Percentiles rank a stretch among this genome's conserved stretches.
Conservation (phyloP, 176 grass and related monocot genomes). For the Panicum miliaceum region DNA sequence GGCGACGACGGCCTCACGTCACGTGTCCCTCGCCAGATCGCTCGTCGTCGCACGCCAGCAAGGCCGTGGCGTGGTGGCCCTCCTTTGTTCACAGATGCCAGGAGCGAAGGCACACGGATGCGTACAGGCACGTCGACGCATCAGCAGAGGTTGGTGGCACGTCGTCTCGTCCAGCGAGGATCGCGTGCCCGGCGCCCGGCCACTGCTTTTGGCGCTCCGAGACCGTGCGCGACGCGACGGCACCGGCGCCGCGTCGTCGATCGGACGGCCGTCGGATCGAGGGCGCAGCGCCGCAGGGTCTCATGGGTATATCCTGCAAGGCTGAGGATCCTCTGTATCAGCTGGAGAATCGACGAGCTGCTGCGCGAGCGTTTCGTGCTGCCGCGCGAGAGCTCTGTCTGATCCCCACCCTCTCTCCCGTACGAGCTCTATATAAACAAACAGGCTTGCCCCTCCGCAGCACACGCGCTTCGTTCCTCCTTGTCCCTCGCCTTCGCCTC, state of each 20-base stretch:
- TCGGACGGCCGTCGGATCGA: constrained; percentile 14
- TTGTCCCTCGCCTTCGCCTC: constrained; percentile 7
- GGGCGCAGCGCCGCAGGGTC: neutral
- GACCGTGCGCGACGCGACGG: neutral
- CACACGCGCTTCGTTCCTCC: constrained; percentile 37
- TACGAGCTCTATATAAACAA: constrained; percentile 47
- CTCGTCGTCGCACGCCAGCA: neutral
- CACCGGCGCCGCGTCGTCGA: no score
- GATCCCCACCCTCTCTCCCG: neutral
- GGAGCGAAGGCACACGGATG: no score
- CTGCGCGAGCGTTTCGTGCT: neutral
- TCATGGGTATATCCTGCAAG: neutral
- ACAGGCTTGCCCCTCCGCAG: neutral
- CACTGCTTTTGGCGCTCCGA: neutral
- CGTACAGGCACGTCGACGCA: constrained; percentile 6
- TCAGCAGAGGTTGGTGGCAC: neutral
- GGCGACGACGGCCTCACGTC: constrained; percentile 29
- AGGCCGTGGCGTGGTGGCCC: neutral
- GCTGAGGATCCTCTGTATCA: neutral
- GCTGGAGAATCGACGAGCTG: neutral
- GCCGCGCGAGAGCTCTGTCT: neutral
- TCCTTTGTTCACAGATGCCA: constrained; percentile 3
- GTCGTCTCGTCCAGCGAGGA: no score
- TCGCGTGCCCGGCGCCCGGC: neutral
- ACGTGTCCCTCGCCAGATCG: constrained; percentile 30